Conservation (phyloP, 1,284 basidiomycete species). For the Cutaneotrichosporon sp. region DNA sequence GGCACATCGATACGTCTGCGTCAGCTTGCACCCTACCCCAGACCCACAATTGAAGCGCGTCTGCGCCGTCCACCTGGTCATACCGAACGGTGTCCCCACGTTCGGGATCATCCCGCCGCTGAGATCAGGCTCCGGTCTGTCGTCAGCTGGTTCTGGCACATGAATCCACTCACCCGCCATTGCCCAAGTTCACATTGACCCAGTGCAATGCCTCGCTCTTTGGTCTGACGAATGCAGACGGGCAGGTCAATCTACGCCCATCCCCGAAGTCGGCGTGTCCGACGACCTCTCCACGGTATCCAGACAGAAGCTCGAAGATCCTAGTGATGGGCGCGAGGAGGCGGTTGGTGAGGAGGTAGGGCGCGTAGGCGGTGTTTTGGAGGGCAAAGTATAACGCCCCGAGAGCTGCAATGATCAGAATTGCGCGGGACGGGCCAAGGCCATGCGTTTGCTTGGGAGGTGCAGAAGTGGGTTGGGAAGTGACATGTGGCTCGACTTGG, state of each 20-base stretch:
- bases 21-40: neutral
- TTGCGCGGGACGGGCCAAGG: no score
- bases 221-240: slow-evolving; percentile 22
- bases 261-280: slow-evolving; percentile 40
- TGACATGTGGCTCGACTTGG: no score
- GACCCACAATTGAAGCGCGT: slow-evolving; percentile 38
- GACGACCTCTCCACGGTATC: neutral
- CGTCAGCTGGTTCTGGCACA: neutral
- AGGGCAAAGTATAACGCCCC: no score
- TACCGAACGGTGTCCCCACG: slow-evolving; percentile 67
- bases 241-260: slow-evolving; percentile 22
- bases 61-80: slow-evolving; percentile 63
- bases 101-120: slow-evolving; percentile 39
- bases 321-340: neutral
- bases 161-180: slow-evolving; percentile 41
- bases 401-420: no score
- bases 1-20: slow-evolving; percentile 62
- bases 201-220: slow-evolving; percentile 24
- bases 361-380: no score
- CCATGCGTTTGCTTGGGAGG: no score
- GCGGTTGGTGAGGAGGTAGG: no score
- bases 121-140: slow-evolving; percentile 4
- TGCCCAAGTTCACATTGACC: slow-evolving; percentile 39
- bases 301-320: neutral
- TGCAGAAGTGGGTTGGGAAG: no score